Conservation (phyloP, 441 rosid genomes). For the Rhodomyrtus psidioides region DNA sequence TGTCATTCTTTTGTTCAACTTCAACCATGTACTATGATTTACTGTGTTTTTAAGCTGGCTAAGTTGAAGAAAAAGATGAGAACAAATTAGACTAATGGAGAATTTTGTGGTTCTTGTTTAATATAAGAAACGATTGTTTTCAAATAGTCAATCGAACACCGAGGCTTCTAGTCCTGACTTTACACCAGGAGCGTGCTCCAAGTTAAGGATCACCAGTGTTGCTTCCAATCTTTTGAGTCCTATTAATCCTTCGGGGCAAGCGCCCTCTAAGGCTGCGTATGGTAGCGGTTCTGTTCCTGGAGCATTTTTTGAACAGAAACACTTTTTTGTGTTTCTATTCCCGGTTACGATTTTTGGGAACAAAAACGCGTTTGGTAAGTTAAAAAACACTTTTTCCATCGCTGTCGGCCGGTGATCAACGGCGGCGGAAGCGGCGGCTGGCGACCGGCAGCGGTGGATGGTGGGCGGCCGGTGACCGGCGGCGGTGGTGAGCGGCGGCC, state of each 20-base stretch:
- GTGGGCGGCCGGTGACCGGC: no score
- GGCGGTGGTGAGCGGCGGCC: no score
- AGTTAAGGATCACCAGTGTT: not conserved
- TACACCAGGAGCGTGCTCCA: not conserved
- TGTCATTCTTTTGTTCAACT: not conserved
- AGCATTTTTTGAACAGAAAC: no score
- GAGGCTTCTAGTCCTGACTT: not conserved
- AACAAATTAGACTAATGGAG: not conserved
- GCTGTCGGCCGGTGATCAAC: no score
- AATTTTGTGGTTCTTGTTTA: not conserved
- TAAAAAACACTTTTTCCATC: no score
- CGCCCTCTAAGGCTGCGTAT: no score
- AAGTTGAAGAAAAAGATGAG: not conserved
- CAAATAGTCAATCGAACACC: not conserved
- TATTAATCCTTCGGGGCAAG: not conserved
- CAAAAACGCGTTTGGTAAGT: no score
- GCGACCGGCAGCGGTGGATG: no score
- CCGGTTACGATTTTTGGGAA: no score
- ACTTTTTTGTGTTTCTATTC: no score
- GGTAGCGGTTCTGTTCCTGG: no score
- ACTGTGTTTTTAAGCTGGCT: not conserved
- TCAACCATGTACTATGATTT: not conserved
- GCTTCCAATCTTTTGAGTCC: not conserved
- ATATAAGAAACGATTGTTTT: not conserved
- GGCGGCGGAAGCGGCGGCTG: no score